Evolutionary conservation across 495 filamentous ascomycete genomes (phyloP), one percentile per base, ranked within the genome.

Genomic region (Choiromyces venosus): DNA sequence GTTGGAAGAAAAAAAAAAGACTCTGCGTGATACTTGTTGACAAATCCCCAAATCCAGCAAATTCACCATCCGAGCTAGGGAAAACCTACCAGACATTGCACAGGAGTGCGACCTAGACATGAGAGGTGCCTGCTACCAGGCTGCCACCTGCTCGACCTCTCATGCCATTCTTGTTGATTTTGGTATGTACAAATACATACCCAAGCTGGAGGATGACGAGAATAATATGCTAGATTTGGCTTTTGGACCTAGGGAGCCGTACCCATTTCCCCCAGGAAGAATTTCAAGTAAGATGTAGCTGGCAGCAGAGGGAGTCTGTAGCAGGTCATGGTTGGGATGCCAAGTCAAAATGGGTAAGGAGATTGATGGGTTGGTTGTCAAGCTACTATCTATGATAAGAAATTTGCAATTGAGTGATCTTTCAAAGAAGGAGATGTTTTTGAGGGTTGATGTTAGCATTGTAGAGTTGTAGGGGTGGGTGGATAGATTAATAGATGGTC

Each of bases 181-280:
- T 5, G 91, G 89, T 21, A 87, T 91, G 86, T 98, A 92, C 82
- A 95, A 98, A 76, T 90, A 89, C 84, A 94, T 98, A 85, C 87
- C 90, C 65, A 94, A 97, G 83, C 92, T 94, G 25, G 89, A 91
- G 64, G 95, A 99, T 82, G 95, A 99, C 82, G 95, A 98, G 87
- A 98, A 98, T 82, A 95, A 99, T 84, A 99, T 99, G 95, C 85
- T 99, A 78, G 95, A 99, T 82, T 82, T 98, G 73, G 95, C 95
- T 0, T 99, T 99, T 82, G 95, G 95, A 0, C 80, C 97, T 78
- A 97, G 93, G 10, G 95, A 99, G 85, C 97, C 95, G 65, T 80
- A 56, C 66, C 75, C 44, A 21, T 21, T 36, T 8, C 12, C 38
- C 25, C 0, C 10, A 29, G 38, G 16, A 39, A 39, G 9, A 10